These are phyloP conservation scores for Taiozyma onychis DNA, from an alignment of 1,139 yeast species.

Conservation along the genomic window DNA sequence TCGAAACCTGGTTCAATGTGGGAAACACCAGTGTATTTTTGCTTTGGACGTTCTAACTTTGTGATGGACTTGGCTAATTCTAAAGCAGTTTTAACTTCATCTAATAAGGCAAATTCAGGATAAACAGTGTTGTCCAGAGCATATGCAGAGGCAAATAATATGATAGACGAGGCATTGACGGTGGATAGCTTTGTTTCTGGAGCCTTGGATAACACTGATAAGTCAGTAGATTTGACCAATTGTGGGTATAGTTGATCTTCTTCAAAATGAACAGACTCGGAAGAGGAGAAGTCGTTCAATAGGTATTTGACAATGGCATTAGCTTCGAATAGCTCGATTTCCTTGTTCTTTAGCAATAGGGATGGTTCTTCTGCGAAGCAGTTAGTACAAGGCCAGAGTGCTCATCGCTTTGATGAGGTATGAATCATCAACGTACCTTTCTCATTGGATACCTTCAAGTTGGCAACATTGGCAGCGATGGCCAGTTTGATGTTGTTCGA, in stretches of 20 bases:
- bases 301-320: slow-evolving; percentile 79
- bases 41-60: slow-evolving; percentile 31
- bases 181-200: slow-evolving; percentile 21
- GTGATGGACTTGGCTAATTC: slow-evolving; percentile 27
- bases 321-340: slow-evolving; percentile 61
- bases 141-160: slow-evolving; percentile 30
- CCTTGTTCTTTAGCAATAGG: slow-evolving; percentile 31
- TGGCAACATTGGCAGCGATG: slow-evolving; percentile 41
- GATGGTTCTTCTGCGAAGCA: slow-evolving; percentile 27
- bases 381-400: background rate
- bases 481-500: slow-evolving; percentile 57
- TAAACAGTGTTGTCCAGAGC: slow-evolving; percentile 27
- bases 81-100: slow-evolving; percentile 36
- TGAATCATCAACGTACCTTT: slow-evolving; percentile 13
- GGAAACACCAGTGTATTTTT: slow-evolving; percentile 52
- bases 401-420: slow-evolving; percentile 4
- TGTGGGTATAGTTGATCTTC: slow-evolving; percentile 28
- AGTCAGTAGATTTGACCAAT: slow-evolving; percentile 16
- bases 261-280: slow-evolving; percentile 34
- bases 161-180: slow-evolving; percentile 27
- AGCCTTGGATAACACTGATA: slow-evolving; percentile 18
- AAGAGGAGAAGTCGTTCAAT: slow-evolving; percentile 38
- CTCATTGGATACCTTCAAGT: slow-evolving; percentile 26
- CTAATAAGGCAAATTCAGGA: slow-evolving; percentile 31
- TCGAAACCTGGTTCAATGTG: slow-evolving; percentile 39